A percentile compares a stretch with the other conserved stretches of the same genome.
Evolutionary conservation across 2,329 filamentous ascomycete species (phyloP).

Genomic region (Aspergillus thermomutatus): DNA sequence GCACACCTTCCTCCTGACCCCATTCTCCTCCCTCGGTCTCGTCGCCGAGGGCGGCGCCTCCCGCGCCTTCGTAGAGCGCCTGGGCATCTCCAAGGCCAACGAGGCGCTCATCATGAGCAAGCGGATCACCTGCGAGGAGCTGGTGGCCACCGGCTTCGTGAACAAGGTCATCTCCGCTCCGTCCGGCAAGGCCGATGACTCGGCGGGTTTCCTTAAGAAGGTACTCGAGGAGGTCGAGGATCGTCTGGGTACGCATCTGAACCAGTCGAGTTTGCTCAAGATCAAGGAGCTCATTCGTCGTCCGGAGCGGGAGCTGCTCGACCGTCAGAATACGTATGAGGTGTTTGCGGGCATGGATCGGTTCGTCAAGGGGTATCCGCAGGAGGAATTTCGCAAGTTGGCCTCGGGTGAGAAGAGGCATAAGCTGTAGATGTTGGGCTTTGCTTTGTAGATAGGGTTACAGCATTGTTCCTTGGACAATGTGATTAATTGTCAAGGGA

Average conservation of each 20-base stretch:
- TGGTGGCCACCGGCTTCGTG: constrained; percentile 75
- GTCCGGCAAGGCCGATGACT: constrained; percentile 57
- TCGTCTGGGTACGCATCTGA: constrained; percentile 73
- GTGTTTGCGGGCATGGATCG: constrained; percentile 81
- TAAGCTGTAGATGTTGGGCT: constrained; percentile 63
- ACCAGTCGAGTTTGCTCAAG: constrained; percentile 70
- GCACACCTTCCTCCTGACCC: constrained; percentile 79
- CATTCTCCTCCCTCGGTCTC: constrained; percentile 84
- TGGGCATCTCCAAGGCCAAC: constrained; percentile 79
- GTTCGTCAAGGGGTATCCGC: constrained; percentile 76
- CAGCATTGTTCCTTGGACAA: neutral
- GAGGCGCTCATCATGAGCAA: constrained; percentile 92
- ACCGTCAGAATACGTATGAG: constrained; percentile 76
- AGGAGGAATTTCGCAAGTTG: constrained; percentile 83
- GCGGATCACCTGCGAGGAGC: constrained; percentile 67
- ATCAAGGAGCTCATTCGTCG: constrained; percentile 81
- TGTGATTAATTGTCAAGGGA: neutral
- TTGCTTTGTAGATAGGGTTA: constrained; percentile 1
- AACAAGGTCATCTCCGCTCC: constrained; percentile 71
- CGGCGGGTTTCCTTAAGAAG: constrained; percentile 64
- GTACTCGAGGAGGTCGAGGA: constrained; percentile 81
- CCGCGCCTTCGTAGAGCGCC: constrained; percentile 70
- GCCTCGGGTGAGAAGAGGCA: constrained; percentile 88
- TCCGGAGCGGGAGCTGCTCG: constrained; percentile 68
- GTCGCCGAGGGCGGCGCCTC: constrained; percentile 85